phyloP scores from a whole-genome alignment of 2,329 filamentous ascomycete genomes.

The Ophiocordyceps camponoti-rufipedis region DNA sequence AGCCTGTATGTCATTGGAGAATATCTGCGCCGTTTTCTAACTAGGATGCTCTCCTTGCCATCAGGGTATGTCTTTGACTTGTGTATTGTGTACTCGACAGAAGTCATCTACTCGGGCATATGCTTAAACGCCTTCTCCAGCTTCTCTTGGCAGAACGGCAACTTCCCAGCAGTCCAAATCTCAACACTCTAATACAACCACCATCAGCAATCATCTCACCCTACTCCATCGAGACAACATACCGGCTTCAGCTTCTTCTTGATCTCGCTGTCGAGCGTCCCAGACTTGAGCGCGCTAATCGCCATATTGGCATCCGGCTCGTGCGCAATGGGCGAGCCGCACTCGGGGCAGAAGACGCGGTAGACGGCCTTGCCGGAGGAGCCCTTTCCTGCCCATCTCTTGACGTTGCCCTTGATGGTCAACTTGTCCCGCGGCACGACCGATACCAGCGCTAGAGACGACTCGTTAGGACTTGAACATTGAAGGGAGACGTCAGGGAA shows the following conservation, averaged over 20 bases:
- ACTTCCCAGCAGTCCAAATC: slow-evolving; percentile 52
- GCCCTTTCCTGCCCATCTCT: slow-evolving; percentile 43
- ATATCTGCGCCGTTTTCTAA: no score
- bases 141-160: slow-evolving; percentile 51
- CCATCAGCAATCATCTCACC: background rate
- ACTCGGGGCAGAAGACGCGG: slow-evolving; percentile 52
- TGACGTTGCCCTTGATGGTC: slow-evolving; percentile 42
- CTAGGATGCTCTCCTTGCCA: background rate
- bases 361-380: slow-evolving; percentile 44
- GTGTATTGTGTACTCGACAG: background rate
- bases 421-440: slow-evolving; percentile 50
- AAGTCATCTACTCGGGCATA: slow-evolving; percentile 38
- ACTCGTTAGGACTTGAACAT: background rate
- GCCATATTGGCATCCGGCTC: slow-evolving; percentile 52
- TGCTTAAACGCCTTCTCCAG: slow-evolving; percentile 43
- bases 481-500: background rate
- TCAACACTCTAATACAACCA: slow-evolving; percentile 34
- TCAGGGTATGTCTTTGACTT: background rate
- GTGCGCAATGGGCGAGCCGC: slow-evolving; percentile 51
- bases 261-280: slow-evolving; percentile 42
- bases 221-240: slow-evolving; percentile 8
- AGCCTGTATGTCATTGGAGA: background rate
- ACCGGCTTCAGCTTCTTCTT: slow-evolving; percentile 52
- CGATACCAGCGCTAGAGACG: slow-evolving; percentile 37
- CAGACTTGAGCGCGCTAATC: slow-evolving; percentile 46